Conservation (phyloP, 495 filamentous ascomycete genomes). For the Aspergillus biplanus region DNA sequence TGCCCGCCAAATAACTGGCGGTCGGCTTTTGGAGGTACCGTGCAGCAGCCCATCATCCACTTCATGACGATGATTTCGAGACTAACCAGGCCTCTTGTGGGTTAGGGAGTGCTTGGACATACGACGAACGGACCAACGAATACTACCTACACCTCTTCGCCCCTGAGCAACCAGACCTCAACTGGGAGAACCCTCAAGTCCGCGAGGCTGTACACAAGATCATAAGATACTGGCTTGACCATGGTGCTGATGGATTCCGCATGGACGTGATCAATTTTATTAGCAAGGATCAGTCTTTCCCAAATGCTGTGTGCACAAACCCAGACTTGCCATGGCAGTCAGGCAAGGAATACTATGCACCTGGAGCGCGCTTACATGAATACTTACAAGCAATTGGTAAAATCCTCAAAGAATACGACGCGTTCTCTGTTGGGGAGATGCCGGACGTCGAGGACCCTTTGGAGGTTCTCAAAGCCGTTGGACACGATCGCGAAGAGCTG, state of each 20-base stretch:
- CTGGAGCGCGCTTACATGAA: conserved; percentile 68
- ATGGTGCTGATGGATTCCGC: conserved; percentile 68
- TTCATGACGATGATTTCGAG: no score
- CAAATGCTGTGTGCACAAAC: conserved; percentile 59
- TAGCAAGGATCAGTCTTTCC: conserved; percentile 61
- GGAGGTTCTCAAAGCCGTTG: conserved; percentile 62
- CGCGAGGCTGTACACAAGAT: conserved; percentile 65
- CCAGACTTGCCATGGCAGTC: conserved; percentile 37
- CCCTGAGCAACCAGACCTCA: conserved; percentile 69
- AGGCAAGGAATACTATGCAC: conserved; percentile 56
- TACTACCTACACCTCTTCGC: conserved; percentile 74
- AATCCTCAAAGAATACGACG: conserved; percentile 65
- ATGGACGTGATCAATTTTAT: conserved; percentile 69
- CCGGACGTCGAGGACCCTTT: conserved; percentile 59
- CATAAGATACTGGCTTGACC: conserved; percentile 73
- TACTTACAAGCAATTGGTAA: conserved; percentile 61
- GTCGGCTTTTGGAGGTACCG: conserved; percentile 56
- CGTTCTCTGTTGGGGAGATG: conserved; percentile 72
- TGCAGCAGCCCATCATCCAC: no score
- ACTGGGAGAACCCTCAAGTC: conserved; percentile 68
- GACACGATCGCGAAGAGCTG: conserved; percentile 50
- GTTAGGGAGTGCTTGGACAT: conserved; percentile 72
- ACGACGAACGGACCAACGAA: conserved; percentile 62
- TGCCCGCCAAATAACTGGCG: conserved; percentile 75
- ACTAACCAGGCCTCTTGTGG: no score